Conservation (phyloP, 2,329 filamentous ascomycete genomes). For the Coleophoma eucalyptorum region DNA sequence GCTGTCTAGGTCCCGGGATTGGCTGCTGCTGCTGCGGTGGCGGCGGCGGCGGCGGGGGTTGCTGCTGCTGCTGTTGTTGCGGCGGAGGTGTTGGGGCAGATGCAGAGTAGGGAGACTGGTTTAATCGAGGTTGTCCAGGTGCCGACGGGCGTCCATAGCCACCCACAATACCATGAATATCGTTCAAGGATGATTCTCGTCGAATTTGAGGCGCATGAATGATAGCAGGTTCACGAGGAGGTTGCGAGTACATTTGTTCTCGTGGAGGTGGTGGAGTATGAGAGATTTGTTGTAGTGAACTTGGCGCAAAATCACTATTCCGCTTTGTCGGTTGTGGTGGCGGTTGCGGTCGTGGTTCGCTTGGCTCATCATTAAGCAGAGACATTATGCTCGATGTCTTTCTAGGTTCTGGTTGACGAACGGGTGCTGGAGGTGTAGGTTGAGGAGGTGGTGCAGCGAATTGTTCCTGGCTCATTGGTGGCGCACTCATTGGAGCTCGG, state of each 20-base stretch:
- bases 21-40: conserved; percentile 16
- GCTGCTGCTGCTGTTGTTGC: not conserved
- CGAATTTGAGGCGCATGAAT: not conserved
- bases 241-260: not conserved
- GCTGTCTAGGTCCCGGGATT: conserved; percentile 13
- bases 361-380: conserved; percentile 51
- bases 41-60: conserved; percentile 16
- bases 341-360: conserved; percentile 39
- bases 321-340: conserved; percentile 17
- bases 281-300: conserved; percentile 12
- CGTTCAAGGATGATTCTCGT: conserved; percentile 14
- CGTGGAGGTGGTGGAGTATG: conserved; percentile 20
- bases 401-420: conserved; percentile 37
- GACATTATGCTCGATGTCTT: conserved; percentile 63
- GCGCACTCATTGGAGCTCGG: conserved; percentile 20
- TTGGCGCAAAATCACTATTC: conserved; percentile 17
- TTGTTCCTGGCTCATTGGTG: conserved; percentile 19
- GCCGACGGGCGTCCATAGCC: conserved; percentile 20
- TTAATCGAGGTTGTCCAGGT: conserved; percentile 21
- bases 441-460: conserved; percentile 15
- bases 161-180: conserved; percentile 20
- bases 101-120: conserved; percentile 28
- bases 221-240: not conserved
- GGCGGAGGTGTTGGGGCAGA: conserved; percentile 15
- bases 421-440: conserved; percentile 24